A percentile compares a stretch with the other conserved stretches of the same genome.
Conservation (phyloP, 2,329 filamentous ascomycete genomes). For the Ambrosiella xylebori region DNA sequence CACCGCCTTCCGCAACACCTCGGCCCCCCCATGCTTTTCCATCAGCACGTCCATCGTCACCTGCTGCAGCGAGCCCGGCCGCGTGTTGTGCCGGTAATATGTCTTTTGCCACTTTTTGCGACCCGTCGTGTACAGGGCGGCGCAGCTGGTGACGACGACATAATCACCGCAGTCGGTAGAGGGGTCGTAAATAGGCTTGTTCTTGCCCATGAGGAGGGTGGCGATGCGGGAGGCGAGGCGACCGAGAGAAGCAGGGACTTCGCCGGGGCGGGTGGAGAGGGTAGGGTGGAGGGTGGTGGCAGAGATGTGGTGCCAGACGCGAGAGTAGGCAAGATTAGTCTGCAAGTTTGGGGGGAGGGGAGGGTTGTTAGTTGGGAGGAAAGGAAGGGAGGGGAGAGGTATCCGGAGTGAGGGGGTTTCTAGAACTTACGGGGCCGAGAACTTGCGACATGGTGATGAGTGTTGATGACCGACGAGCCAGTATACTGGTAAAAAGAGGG, state of each 20-base stretch:
- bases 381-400: neutral
- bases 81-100: conserved; percentile 88
- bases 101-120: conserved; percentile 87
- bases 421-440: conserved; percentile 46
- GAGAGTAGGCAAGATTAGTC: conserved; percentile 92
- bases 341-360: conserved; percentile 22
- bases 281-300: conserved; percentile 48
- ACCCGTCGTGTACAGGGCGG: conserved; percentile 72
- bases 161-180: conserved; percentile 99
- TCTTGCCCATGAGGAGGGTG: conserved; percentile 84
- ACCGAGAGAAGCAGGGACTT: conserved; percentile 64
- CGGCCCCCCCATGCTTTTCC: conserved; percentile 80
- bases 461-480: neutral
- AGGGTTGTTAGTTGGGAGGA: neutral
- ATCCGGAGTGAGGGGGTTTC: neutral
- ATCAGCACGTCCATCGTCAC: conserved; percentile 94
- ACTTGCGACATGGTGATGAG: conserved; percentile 55
- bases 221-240: conserved; percentile 80
- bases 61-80: conserved; percentile 68
- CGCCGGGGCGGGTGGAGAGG: conserved; percentile 37
- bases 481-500: neutral
- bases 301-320: conserved; percentile 80
- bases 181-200: conserved; percentile 95
- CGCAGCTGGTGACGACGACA: conserved; percentile 82
- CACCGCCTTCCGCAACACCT: conserved; percentile 81